Evolutionary conservation across 257 asterid genomes (phyloP).

Genomic region (Striga asiatica): DNA sequence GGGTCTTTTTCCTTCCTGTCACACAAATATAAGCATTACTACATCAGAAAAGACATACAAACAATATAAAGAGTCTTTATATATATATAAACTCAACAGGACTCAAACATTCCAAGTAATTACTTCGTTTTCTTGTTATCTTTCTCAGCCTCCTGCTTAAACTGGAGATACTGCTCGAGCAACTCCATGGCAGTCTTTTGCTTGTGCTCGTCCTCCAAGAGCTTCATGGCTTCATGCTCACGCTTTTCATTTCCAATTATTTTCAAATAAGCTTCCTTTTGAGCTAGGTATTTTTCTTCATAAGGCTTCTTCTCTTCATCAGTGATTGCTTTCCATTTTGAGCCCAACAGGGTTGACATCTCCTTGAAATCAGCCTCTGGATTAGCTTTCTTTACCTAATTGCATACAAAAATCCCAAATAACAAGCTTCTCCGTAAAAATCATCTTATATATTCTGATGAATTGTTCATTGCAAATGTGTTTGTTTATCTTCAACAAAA

Average conservation of each 20-base stretch:
- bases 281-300: slow-evolving; percentile 68
- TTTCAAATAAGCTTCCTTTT: slow-evolving; percentile 69
- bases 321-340: slow-evolving; percentile 66
- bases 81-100: neutral
- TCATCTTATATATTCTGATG: neutral
- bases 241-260: slow-evolving; percentile 63
- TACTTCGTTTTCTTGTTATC: slow-evolving; percentile 59
- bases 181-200: slow-evolving; percentile 82
- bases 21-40: neutral
- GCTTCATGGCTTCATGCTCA: slow-evolving; percentile 74
- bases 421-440: neutral
- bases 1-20: slow-evolving; percentile 87
- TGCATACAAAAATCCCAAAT: neutral
- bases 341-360: slow-evolving; percentile 46
- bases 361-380: slow-evolving; percentile 77
- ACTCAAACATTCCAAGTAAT: neutral
- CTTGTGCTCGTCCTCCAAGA: slow-evolving; percentile 80
- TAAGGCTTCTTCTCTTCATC: slow-evolving; percentile 84
- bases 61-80: neutral
- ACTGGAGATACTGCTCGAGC: slow-evolving; percentile 81
- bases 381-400: slow-evolving; percentile 58
- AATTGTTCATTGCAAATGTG: neutral
- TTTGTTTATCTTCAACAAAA: no score
- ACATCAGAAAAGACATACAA: neutral
- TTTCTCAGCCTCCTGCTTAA: slow-evolving; percentile 53